Evolutionary conservation across 805 yeast species (phyloP).

Genomic region (Candida mattraensis): DNA sequence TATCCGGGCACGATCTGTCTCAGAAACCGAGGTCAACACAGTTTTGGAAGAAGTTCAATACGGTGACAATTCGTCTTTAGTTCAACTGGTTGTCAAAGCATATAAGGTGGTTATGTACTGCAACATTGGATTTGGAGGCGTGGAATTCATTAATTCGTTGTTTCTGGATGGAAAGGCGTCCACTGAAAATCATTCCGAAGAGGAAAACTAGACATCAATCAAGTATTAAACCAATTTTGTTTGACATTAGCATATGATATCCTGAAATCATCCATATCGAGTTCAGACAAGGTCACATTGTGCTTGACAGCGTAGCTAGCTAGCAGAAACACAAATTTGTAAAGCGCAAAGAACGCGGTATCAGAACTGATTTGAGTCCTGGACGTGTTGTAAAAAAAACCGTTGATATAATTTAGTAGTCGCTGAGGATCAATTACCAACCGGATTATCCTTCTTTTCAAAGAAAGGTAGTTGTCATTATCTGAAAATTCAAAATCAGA

Average conservation of each 20-base stretch:
- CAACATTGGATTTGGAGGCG: conserved; percentile 19
- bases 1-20: conserved; percentile 7
- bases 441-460: conserved; percentile 12
- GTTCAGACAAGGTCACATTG: conserved; percentile 10
- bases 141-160: conserved; percentile 14
- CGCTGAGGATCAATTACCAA: conserved; percentile 19
- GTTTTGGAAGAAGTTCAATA: conserved; percentile 8
- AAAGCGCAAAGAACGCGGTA: conserved; percentile 28
- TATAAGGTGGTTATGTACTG: conserved; percentile 21
- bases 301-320: conserved; percentile 17
- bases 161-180: conserved; percentile 8
- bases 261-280: conserved; percentile 16
- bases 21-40: not conserved
- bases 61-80: conserved; percentile 1
- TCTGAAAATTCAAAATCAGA: conserved; percentile 1
- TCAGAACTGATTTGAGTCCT: conserved; percentile 27
- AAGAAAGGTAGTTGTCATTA: not conserved
- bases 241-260: conserved; percentile 16
- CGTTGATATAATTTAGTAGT: conserved; percentile 24
- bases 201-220: not conserved
- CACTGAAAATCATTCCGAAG: not conserved
- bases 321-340: conserved; percentile 27
- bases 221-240: no score
- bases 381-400: conserved; percentile 32
- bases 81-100: conserved; percentile 15